Conservation (phyloP, 441 rosid genomes). For the Populus trichocarpa region DNA sequence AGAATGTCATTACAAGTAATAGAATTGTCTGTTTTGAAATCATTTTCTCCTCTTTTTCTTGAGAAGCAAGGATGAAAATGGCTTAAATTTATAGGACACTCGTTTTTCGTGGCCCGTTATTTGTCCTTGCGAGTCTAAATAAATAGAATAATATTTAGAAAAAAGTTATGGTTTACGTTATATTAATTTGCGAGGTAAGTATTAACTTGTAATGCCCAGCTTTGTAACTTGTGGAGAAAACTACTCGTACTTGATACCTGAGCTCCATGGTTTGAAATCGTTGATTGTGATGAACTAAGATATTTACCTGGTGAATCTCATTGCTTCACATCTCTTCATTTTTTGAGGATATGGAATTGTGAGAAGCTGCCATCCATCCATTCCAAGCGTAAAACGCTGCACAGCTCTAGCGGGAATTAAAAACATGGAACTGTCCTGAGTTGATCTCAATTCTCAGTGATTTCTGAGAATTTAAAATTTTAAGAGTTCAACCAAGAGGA, state of each 20-base stretch:
- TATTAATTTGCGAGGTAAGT: not conserved
- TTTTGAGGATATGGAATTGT: not conserved
- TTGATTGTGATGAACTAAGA: not conserved
- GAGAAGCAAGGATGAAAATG: not conserved
- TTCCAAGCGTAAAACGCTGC: not conserved
- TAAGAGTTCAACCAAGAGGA: not conserved
- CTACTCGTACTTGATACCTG: too few species aligned
- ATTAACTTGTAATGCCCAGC: not conserved
- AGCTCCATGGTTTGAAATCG: not conserved
- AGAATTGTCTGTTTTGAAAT: not conserved
- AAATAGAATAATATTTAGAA: not conserved
- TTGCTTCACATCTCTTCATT: not conserved
- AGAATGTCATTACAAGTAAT: not conserved
- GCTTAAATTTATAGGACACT: not conserved
- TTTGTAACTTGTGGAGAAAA: not conserved
- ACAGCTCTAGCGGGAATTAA: not conserved
- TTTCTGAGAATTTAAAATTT: not conserved
- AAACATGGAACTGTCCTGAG: not conserved
- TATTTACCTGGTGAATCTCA: not conserved
- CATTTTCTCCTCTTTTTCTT: not conserved
- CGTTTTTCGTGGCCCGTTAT: not conserved
- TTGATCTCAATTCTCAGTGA: not conserved
- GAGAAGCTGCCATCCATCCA: not conserved
- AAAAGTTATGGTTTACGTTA: not conserved
- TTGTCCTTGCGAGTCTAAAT: not conserved